Percentiles rank a stretch among this genome's conserved stretches.
phyloP scores from a whole-genome alignment of 306 rosid species.

The Dalbergia cultrata region DNA sequence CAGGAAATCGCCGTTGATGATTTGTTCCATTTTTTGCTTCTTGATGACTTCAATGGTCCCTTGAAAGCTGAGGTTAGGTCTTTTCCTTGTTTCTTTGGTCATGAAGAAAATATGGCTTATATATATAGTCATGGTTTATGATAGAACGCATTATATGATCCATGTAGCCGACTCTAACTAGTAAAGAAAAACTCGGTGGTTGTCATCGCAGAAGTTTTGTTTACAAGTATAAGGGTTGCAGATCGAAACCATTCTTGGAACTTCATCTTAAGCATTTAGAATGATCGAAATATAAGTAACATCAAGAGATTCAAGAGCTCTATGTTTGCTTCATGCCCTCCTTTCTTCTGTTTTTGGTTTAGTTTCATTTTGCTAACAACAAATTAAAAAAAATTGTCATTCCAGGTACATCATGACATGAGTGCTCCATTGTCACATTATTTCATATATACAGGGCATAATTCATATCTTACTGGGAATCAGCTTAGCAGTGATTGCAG shows the following conservation, averaged over 20 bases:
- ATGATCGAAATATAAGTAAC: background rate
- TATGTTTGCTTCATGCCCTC: background rate
- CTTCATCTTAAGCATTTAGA: background rate
- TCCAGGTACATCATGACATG: slow-evolving; percentile 95
- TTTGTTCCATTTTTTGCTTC: slow-evolving; percentile 64
- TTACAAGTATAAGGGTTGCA: background rate
- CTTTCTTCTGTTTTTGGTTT: background rate
- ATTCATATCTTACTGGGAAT: slow-evolving; percentile 93
- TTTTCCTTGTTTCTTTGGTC: slow-evolving; percentile 8
- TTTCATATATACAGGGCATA: slow-evolving; percentile 95
- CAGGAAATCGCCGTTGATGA: slow-evolving; percentile 59
- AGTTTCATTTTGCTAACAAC: slow-evolving; percentile 35
- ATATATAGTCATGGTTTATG: too few species aligned
- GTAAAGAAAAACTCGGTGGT: too few species aligned
- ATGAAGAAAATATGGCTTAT: too few species aligned
- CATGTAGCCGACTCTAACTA: background rate
- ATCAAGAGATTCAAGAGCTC: background rate
- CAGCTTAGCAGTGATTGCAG: slow-evolving; percentile 93
- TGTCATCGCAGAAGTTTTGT: slow-evolving; percentile 1
- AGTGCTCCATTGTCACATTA: slow-evolving; percentile 89
- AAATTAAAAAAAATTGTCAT: background rate
- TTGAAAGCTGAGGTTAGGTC: slow-evolving; percentile 64
- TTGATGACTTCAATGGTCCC: slow-evolving; percentile 67
- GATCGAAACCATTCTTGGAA: background rate
- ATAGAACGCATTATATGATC: background rate